A percentile compares a stretch with the other conserved stretches of the same genome.
These are phyloP conservation scores for Spongospora subterranea DNA, from an alignment of 208 protist species.

Conservation along the genomic window DNA sequence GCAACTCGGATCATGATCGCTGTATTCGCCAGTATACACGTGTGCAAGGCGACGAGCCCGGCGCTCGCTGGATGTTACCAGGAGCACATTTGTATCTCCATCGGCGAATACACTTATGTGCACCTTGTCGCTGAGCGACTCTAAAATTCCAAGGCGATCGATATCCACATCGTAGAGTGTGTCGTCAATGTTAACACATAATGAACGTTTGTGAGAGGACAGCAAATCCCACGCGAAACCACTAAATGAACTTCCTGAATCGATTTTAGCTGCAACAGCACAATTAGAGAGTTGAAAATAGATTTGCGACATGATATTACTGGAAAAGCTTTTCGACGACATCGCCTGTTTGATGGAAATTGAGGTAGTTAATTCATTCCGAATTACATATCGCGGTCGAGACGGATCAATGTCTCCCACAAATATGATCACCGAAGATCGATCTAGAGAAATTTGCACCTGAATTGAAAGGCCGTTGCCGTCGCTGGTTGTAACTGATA, in stretches of 20 bases:
- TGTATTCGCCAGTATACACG: not conserved
- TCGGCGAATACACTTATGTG: constrained; percentile 9
- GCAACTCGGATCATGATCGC: not conserved
- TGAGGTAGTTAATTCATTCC: constrained; percentile 13
- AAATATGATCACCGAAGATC: constrained; percentile 6
- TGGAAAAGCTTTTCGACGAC: not conserved
- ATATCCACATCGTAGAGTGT: not conserved
- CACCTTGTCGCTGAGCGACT: not conserved
- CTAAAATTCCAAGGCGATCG: not conserved
- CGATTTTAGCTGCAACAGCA: not conserved
- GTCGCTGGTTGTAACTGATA: not conserved
- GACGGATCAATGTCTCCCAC: constrained; percentile 22
- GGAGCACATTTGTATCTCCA: constrained; percentile 4
- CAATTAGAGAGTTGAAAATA: not conserved
- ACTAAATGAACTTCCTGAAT: not conserved
- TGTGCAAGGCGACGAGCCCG: not conserved
- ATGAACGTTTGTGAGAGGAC: not conserved
- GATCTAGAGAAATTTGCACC: constrained; percentile 3
- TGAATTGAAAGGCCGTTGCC: not conserved
- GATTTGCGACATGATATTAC: too few relatives aligned
- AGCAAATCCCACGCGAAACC: constrained; percentile 41
- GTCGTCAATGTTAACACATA: not conserved
- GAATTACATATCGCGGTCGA: not conserved
- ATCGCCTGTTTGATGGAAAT: not conserved
- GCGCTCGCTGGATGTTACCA: not conserved